phyloP scores from a whole-genome alignment of 2,329 filamentous ascomycete genomes.

The Pseudocercospora cruenta region DNA sequence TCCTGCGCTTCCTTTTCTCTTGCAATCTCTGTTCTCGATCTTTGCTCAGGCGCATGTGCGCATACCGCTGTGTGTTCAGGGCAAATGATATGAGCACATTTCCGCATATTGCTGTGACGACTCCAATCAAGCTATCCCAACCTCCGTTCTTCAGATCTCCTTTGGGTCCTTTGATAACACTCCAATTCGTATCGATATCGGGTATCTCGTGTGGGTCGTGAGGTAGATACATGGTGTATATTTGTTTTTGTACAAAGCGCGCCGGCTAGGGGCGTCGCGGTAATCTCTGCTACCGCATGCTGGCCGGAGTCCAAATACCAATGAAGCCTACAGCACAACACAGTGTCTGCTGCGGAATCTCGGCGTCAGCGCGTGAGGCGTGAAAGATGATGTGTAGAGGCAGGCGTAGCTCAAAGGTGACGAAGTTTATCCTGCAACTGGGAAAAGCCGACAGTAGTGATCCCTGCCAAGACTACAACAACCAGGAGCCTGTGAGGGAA shows the following conservation, averaged over 20 bases:
- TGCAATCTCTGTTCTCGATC: constrained; percentile 59
- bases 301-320: neutral
- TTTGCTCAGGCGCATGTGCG: constrained; percentile 80
- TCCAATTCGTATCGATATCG: constrained; percentile 10
- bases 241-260: constrained; percentile 16
- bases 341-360: neutral
- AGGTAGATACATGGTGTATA: constrained; percentile 15
- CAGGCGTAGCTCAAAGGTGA: neutral
- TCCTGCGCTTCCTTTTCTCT: constrained; percentile 38
- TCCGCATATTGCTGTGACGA: constrained; percentile 86
- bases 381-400: neutral
- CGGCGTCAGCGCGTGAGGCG: neutral
- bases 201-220: neutral
- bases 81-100: constrained; percentile 95
- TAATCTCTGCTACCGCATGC: constrained; percentile 19
- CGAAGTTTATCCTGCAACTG: neutral
- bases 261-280: constrained; percentile 15
- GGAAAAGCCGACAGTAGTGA: neutral
- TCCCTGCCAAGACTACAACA: neutral
- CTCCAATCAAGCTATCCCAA: constrained; percentile 95
- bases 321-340: neutral
- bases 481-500: neutral
- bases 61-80: constrained; percentile 94
- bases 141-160: constrained; percentile 36
- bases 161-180: constrained; percentile 1